Evolutionary conservation across 1,284 basidiomycete species (phyloP), one percentile per base, ranked within the genome.

Genomic region (Cutaneotrichosporon daszewskae): DNA sequence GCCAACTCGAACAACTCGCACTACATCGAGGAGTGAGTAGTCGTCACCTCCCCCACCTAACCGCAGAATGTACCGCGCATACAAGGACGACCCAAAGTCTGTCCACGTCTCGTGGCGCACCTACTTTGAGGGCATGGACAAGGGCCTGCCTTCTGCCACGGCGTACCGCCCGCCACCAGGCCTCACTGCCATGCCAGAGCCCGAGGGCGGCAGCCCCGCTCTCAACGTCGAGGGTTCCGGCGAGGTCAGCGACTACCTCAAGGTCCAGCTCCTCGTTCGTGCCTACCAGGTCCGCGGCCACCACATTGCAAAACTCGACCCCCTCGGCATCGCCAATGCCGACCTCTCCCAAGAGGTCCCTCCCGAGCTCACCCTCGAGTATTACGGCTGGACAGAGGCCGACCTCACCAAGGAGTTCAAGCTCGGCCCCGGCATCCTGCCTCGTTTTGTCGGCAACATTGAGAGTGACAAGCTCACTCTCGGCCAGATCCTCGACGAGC

Each of bases 241-340:
- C 29, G 84, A 91, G 60, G 76, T 97, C 19, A 86, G 92, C 51
- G 91, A 94, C 65, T 92, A 97, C 73, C 74, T 99, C 55, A 99
- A 96, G 79, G 83, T 90, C 18, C 92, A 96, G 85, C 79, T 96
- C 25, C 82, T 96, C 53, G 89, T 97, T 47, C 85, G 94, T 58
- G 94, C 95, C 7, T 98, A 95, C 74, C 94, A 98, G 82, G 94
- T 99, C 23, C 87, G 92, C 47, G 94, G 95, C 26, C 95, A 99
- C 69, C 89, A 95, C 66, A 80, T 94, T 56, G 95, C 94, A 43
- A 84, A 92, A 59, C 79, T 99, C 48, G 94, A 99, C 66, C 94
- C 94, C 27, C 81, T 99, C 22, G 89, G 89, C 33, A 92, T 98
- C 61, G 77, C 87, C 49, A 82, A 92, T 61, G 79, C 89, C 37